phyloP scores from a whole-genome alignment of 352 stramenopile genomes.

The Globisporangium carolinianum region DNA sequence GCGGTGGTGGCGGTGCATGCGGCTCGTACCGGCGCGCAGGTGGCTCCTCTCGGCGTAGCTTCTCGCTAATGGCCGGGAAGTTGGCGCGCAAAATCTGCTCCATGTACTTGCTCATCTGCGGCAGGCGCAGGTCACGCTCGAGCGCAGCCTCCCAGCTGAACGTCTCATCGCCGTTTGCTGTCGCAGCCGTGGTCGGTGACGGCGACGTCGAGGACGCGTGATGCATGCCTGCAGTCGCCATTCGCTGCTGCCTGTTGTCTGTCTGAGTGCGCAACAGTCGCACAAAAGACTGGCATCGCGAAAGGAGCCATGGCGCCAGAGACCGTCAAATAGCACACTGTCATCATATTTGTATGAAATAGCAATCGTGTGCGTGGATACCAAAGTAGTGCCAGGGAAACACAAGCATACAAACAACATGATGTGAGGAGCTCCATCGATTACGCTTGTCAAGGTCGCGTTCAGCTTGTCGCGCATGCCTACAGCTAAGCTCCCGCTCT shows the following conservation, averaged over 20 bases:
- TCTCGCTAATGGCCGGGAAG: conserved; percentile 1
- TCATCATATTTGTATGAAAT: no score
- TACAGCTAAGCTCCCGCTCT: no score
- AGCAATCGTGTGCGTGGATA: no score
- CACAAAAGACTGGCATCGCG: no score
- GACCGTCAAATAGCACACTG: no score
- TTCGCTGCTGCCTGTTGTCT: neutral
- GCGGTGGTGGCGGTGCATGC: neutral
- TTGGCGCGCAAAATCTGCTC: conserved; percentile 18
- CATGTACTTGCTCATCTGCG: conserved; percentile 21
- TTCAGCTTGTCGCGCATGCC: no score
- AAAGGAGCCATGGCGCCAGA: no score
- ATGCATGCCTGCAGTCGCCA: neutral
- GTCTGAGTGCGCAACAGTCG: no score
- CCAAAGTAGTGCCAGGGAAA: no score
- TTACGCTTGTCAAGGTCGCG: no score
- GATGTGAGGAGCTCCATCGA: no score
- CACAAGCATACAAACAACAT: no score
- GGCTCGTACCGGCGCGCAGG: conserved; percentile 1
- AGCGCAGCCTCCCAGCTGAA: conserved; percentile 31
- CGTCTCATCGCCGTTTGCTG: neutral
- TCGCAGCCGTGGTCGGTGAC: neutral
- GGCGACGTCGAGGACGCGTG: neutral
- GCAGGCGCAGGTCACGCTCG: conserved; percentile 17
- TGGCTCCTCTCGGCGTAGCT: conserved; percentile 3